phyloP scores from a whole-genome alignment of 2,329 filamentous ascomycete species.

The Lachnellula cervina region DNA sequence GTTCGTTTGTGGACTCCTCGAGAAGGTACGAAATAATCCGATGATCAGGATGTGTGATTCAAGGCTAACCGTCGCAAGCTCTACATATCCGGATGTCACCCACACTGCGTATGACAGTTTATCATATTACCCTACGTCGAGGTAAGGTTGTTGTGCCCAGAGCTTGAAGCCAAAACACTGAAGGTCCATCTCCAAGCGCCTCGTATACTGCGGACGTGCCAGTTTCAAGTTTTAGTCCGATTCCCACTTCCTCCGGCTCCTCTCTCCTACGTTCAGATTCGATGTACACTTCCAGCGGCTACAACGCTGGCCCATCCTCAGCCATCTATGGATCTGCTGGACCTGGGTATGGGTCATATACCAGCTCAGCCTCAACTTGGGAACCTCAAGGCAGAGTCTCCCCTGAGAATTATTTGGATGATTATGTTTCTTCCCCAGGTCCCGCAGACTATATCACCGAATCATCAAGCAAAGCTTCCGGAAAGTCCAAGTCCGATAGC shows the following conservation, averaged over 20 bases:
- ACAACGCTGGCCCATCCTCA: constrained; percentile 26
- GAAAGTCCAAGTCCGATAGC: constrained; percentile 42
- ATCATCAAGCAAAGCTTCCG: constrained; percentile 39
- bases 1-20: constrained; percentile 22
- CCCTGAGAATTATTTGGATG: constrained; percentile 31
- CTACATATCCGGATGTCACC: constrained; percentile 23
- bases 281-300: constrained; percentile 28
- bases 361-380: constrained; percentile 27
- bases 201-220: constrained; percentile 24
- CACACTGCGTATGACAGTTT: constrained; percentile 24
- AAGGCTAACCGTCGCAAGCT: constrained; percentile 27
- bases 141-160: constrained; percentile 25
- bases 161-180: constrained; percentile 21
- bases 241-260: constrained; percentile 16
- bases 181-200: constrained; percentile 26
- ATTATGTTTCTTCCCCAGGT: constrained; percentile 50
- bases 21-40: constrained; percentile 29
- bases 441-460: constrained; percentile 58
- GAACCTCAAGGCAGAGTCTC: constrained; percentile 31
- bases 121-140: constrained; percentile 29
- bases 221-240: constrained; percentile 26
- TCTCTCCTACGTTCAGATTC: constrained; percentile 25
- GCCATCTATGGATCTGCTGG: constrained; percentile 28
- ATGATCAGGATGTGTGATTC: constrained; percentile 5
- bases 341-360: constrained; percentile 27